Base-by-base conservation (phyloP, 495 filamentous ascomycete species). In the Penicillium paxilli region DNA sequence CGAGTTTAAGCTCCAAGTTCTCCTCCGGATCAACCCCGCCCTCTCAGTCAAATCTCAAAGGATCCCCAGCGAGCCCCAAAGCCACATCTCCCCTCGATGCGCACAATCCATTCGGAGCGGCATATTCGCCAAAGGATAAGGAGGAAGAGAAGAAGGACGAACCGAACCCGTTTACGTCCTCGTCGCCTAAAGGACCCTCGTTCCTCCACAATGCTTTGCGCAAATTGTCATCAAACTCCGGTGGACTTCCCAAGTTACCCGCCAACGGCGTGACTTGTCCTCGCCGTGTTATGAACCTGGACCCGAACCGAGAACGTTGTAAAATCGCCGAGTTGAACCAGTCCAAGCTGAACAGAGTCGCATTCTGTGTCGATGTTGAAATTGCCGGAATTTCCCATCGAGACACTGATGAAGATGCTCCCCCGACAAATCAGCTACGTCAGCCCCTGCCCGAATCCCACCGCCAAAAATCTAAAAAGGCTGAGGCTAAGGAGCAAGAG, bases 301-400 rank as follows among this genome's bases (percentile, higher is more conserved):
- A 98, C 63, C 82, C 71, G 19, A 79, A 84, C 57, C 80, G 94
- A 25, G 87, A 95, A 62, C 74, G 94, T 35, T 94, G 91, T 64
- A 80, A 81, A 14, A 83, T 98, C 22, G 77, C 83, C 23, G 91
- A 94, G 55, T 71, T 98, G 19, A 84, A 93, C 53, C 85, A 87
- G 54, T 82, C 81, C 16, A 96, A 94, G 56, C 71, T 98, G 26
- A 81, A 91, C 19, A 80, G 90, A 28, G 94, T 98, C 2, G 89
- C 92, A 2, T 98, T 98, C 61, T 96, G 89, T 58, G 94, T 98
- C 4, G 94, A 98, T 67, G 94, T 98, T 11, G 94, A 98, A 72
- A 94, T 98, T 62, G 92, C 94, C n/a, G 84, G 84, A 0, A 65
- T 82, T 26, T 81, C 85, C 16, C 67, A 67, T 51, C 66, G 66